phyloP scores from a whole-genome alignment of 495 filamentous ascomycete species.

The Staphylotrichum tortipilum region DNA sequence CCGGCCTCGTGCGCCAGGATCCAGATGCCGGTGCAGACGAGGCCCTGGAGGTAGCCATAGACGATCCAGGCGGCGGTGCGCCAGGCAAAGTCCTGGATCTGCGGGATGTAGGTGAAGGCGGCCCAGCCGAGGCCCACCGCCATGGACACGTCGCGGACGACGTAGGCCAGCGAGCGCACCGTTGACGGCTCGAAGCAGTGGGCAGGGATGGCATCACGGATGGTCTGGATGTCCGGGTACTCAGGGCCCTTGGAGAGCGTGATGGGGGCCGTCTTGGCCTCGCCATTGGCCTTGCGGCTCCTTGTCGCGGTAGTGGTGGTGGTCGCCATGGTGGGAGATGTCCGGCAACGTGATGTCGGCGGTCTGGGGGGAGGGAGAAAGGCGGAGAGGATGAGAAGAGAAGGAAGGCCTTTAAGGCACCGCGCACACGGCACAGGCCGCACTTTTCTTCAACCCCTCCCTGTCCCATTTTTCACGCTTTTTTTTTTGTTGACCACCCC shows the following conservation, averaged over 20 bases:
- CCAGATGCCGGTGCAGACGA: conserved; percentile 76
- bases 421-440: not conserved
- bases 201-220: conserved; percentile 69
- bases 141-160: conserved; percentile 58
- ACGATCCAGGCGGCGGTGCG: conserved; percentile 50
- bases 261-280: conserved; percentile 16
- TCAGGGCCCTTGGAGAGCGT: conserved; percentile 57
- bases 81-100: conserved; percentile 47
- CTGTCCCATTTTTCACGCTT: conserved; percentile 1
- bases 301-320: conserved; percentile 14
- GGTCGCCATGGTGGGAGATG: conserved; percentile 13
- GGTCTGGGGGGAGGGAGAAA: not conserved
- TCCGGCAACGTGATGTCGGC: not conserved
- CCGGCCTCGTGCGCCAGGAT: conserved; percentile 82
- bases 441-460: conserved; percentile 3
- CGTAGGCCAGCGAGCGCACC: conserved; percentile 52
- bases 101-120: conserved; percentile 53
- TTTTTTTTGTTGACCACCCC: conserved; percentile 5
- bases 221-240: conserved; percentile 65
- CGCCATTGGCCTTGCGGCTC: conserved; percentile 13
- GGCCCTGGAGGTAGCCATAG: conserved; percentile 68
- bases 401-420: not conserved
- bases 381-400: not conserved
- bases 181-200: conserved; percentile 73
- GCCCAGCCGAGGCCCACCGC: conserved; percentile 54